Evolutionary conservation across 1,284 basidiomycete genomes (phyloP).

Genomic region (Ustilago esculenta): DNA sequence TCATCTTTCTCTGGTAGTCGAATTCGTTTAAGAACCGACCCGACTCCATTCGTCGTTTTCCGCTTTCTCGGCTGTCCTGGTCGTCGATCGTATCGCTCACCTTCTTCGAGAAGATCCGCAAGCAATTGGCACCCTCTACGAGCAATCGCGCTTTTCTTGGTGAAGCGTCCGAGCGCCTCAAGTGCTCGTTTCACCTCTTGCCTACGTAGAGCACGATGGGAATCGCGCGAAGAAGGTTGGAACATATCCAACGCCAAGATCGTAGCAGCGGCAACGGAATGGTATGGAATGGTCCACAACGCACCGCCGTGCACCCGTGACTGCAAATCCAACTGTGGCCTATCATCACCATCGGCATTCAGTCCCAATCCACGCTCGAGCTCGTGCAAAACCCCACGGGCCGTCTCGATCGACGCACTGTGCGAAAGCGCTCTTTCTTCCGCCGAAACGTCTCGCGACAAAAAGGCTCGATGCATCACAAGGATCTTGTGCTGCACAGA

Average conservation of each 20-base stretch:
- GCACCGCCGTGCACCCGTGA: slow-evolving; percentile 47
- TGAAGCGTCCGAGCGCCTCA: slow-evolving; percentile 31
- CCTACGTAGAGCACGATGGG: slow-evolving; percentile 18
- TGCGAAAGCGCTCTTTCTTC: slow-evolving; percentile 40
- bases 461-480: slow-evolving; percentile 51
- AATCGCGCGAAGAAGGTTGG: slow-evolving; percentile 16
- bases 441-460: slow-evolving; percentile 32
- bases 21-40: slow-evolving; percentile 34
- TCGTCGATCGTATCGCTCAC: slow-evolving; percentile 29
- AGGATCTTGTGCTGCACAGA: slow-evolving; percentile 52
- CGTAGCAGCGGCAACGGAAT: slow-evolving; percentile 48
- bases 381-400: slow-evolving; percentile 44
- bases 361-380: slow-evolving; percentile 39
- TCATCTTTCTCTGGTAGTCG: slow-evolving; percentile 28
- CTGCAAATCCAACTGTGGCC: slow-evolving; percentile 41
- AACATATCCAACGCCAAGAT: slow-evolving; percentile 50
- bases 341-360: slow-evolving; percentile 26
- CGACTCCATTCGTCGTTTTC: slow-evolving; percentile 25
- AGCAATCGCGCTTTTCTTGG: slow-evolving; percentile 47
- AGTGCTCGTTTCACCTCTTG: slow-evolving; percentile 43
- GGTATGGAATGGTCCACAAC: slow-evolving; percentile 51
- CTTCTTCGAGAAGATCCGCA: slow-evolving; percentile 30
- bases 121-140: slow-evolving; percentile 44
- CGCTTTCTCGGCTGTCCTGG: slow-evolving; percentile 23
- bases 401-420: slow-evolving; percentile 40